These are phyloP conservation scores for Achlya hypogyna DNA, from an alignment of 352 stramenopile species.

Conservation along the genomic window DNA sequence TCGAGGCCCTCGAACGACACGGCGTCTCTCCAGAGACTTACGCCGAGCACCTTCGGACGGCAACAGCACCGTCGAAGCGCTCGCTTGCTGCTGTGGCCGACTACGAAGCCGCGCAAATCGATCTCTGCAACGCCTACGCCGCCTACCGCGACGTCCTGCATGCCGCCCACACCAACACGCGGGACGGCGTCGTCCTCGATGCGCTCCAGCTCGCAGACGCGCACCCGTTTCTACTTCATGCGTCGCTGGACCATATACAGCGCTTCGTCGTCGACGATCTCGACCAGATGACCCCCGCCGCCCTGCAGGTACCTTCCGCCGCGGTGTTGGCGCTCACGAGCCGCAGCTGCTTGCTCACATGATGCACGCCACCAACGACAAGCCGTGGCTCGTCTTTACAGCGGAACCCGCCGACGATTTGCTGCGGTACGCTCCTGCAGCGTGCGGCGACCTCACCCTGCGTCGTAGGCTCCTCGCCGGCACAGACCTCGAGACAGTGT, in stretches of 20 bases:
- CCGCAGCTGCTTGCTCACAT: slow-evolving; percentile 11
- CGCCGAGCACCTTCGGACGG: slow-evolving; percentile 18
- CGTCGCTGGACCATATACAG: slow-evolving; percentile 36
- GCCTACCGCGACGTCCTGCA: slow-evolving; percentile 44
- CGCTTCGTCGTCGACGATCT: slow-evolving; percentile 66
- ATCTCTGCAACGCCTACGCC: slow-evolving; percentile 41
- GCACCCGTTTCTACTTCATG: slow-evolving; percentile 27
- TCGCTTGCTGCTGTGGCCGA: too few species aligned
- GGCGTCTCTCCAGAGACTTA: slow-evolving; percentile 41
- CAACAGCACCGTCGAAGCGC: not conserved
- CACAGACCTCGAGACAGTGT: too few species aligned
- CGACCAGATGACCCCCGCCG: slow-evolving; percentile 54
- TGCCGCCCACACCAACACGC: slow-evolving; percentile 48
- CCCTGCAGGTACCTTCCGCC: slow-evolving; percentile 29
- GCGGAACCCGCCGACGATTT: not conserved
- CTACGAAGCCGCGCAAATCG: slow-evolving; percentile 14
- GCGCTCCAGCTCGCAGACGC: slow-evolving; percentile 26
- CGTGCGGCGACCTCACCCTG: too few species aligned
- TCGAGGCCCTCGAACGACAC: slow-evolving; percentile 54
- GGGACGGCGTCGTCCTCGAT: slow-evolving; percentile 57
- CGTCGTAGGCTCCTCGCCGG: too few species aligned
- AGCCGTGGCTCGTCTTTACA: not conserved
- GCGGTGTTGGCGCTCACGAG: not conserved
- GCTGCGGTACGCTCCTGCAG: not conserved
- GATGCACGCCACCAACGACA: not conserved